Base-by-base conservation (phyloP, 805 yeast species). In the Metschnikowia cubensis region DNA sequence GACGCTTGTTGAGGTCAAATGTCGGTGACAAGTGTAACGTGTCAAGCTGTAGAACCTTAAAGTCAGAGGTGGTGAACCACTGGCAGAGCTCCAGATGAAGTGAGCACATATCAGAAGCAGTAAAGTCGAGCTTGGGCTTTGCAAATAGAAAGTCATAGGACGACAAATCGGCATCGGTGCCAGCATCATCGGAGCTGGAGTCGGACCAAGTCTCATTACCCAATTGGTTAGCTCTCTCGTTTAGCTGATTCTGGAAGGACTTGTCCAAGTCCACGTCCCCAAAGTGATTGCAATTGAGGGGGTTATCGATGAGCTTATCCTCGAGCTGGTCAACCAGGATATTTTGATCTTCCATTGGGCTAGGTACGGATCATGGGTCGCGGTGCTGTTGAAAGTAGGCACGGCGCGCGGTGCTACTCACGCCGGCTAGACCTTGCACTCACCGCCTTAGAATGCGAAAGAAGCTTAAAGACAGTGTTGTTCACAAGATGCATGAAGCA, bases 291-390 rank as follows among this genome's bases (percentile, higher is more conserved):
- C 61, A 55, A 37, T 49, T 50, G 8, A 74, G 64, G 0, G 76
- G 75, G 52, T 73, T 70, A 50, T 74, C 76, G n/a, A 71, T 72
- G 46, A 71, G 67, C 53, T 70, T 73, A 50, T 75, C 81, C 46
- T 77, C 81, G 40, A 77, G 68, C 51, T 72, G 68, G 51, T 76
- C 79, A 20, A 73, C 72, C 65, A 74, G 70, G 7, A 62, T 51
- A 32, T 55, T 64, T 29, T 63, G 66, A 20, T 62, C 62, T 38
- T 62, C 57, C 51, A 47, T 39, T 20, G 43, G 39, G 31, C 25
- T 41, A 17, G 25, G 34, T 35, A 21, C 34, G 45, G 37, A 42
- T 17, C 41, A 38, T 21, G 20, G 21, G 31, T 32, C 45, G 36
- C 45, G 37, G 20, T 34, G 45, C 31, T 42, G n/a, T 8, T 29